phyloP scores from a whole-genome alignment of 1,139 yeast species.

The Saccharomyces pastorianus region DNA sequence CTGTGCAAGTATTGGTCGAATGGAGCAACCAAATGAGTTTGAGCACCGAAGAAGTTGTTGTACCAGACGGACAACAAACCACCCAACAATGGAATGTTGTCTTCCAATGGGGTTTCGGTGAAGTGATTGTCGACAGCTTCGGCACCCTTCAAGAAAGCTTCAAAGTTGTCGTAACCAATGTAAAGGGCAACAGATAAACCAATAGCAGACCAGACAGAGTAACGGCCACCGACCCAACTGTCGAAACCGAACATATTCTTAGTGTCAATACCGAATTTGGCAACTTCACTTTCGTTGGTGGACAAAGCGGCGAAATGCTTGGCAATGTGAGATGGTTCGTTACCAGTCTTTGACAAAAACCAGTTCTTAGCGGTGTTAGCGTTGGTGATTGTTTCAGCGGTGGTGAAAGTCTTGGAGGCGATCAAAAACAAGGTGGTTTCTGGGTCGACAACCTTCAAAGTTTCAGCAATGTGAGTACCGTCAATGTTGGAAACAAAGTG shows the following conservation, averaged over 20 bases:
- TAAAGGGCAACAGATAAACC: slow-evolving; percentile 92
- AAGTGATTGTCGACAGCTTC: slow-evolving; percentile 95
- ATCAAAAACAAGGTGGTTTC: slow-evolving; percentile 91
- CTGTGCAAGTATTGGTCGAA: slow-evolving; percentile 97
- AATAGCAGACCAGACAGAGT: slow-evolving; percentile 98
- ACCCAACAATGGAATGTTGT: slow-evolving; percentile 88
- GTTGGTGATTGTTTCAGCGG: slow-evolving; percentile 95
- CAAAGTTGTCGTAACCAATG: slow-evolving; percentile 92
- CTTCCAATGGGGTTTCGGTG: slow-evolving; percentile 69
- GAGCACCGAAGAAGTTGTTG: slow-evolving; percentile 95
- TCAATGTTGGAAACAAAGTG: slow-evolving; percentile 97
- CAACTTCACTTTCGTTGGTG: slow-evolving; percentile 84
- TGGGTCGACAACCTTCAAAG: slow-evolving; percentile 64
- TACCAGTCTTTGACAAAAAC: slow-evolving; percentile 66
- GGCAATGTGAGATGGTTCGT: slow-evolving; percentile 67
- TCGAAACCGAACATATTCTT: slow-evolving; percentile 97
- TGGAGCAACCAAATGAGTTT: slow-evolving; percentile 96
- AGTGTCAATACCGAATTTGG: slow-evolving; percentile 92
- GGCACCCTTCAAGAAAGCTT: slow-evolving; percentile 88
- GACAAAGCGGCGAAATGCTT: slow-evolving; percentile 96
- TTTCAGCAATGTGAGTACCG: slow-evolving; percentile 94
- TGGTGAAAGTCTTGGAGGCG: slow-evolving; percentile 97
- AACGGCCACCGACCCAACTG: slow-evolving; percentile 98
- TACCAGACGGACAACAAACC: slow-evolving; percentile 95
- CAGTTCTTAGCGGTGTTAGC: slow-evolving; percentile 92